Conservation (phyloP, 2,329 filamentous ascomycete species). For the Aspergillus sp. region DNA sequence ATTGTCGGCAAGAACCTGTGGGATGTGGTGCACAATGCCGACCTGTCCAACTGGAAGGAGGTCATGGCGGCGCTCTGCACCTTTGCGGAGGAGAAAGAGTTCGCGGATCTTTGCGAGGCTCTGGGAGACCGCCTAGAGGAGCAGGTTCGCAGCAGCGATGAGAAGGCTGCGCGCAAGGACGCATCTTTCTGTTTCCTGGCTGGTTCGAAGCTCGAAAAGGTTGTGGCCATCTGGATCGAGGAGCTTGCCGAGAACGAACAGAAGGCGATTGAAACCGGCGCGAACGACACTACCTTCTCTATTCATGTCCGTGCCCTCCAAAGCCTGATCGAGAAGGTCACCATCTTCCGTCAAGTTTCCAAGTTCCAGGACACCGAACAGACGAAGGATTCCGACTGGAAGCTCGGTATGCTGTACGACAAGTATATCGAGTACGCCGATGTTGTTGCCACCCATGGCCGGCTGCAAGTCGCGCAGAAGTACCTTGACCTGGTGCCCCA, state of each 20-base stretch:
- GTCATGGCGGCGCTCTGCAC: slow-evolving; percentile 95
- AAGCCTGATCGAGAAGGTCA: slow-evolving; percentile 96
- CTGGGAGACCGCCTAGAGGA: slow-evolving; percentile 89
- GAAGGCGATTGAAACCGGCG: slow-evolving; percentile 66
- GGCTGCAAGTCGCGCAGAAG: slow-evolving; percentile 80
- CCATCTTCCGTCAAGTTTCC: slow-evolving; percentile 89
- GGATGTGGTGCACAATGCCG: slow-evolving; percentile 96
- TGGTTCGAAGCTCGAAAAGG: slow-evolving; percentile 95
- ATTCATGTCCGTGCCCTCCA: slow-evolving; percentile 86
- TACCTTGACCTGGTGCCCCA: slow-evolving; percentile 85
- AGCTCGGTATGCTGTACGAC: slow-evolving; percentile 81
- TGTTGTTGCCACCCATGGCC: slow-evolving; percentile 86
- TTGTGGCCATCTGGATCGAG: slow-evolving; percentile 88
- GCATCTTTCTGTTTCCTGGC: slow-evolving; percentile 96
- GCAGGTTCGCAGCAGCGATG: slow-evolving; percentile 54
- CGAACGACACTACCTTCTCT: slow-evolving; percentile 80
- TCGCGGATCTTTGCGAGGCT: slow-evolving; percentile 91
- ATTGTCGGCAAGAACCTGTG: slow-evolving; percentile 96
- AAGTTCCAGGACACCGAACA: slow-evolving; percentile 83
- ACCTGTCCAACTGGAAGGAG: slow-evolving; percentile 92
- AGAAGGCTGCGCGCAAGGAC: slow-evolving; percentile 68
- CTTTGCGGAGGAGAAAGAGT: slow-evolving; percentile 86
- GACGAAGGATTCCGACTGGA: slow-evolving; percentile 75
- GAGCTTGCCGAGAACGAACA: slow-evolving; percentile 85
- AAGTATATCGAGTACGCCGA: slow-evolving; percentile 98